Base-by-base conservation (phyloP, 495 filamentous ascomycete genomes). In the Aspergillus mulundensis region DNA sequence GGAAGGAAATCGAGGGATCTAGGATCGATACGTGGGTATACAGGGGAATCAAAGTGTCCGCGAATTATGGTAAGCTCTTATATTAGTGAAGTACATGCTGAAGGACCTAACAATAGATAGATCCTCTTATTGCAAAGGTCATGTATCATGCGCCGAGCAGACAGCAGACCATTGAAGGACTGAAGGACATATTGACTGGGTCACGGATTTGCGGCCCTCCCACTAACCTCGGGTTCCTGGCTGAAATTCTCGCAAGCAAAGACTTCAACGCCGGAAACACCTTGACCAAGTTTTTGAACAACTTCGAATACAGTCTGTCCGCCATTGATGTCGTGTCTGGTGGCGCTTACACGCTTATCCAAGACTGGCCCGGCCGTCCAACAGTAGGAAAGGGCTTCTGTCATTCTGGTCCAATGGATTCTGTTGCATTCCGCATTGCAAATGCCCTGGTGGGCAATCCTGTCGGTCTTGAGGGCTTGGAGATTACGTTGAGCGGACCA, bases 21-120 rank as follows among this genome's bases (percentile, higher is more conserved):
- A 73, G 84, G 30, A 77, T 86, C 39, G 84, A 87, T 60, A 85
- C 84, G 3, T 87, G 83, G 82, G 75, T 86, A 5, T 73, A 74
- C 34, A 76, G 73, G 1, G 84, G 83, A 11, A 75, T 76, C 11
- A 73, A 72, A 28, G 71, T 86, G 18, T 76, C 77, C 15, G 71
- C 82, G 40, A 70, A 78, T 58, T 85, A 84, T 56, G 79, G 73
- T 78, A 51, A 23, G 68, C 63, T 16, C 12, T 46, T 24, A 18
- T 18, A 43, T 18, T 16, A n/a, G 3, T 41, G 16, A 5, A 4
- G 1, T 1, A 24, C 36, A 5, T 39, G 15, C 23, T 7, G 11
- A 21, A 12, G 10, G 18, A 23, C 19, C 18, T 50, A 21, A 48
- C 53, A 56, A 30, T 59, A 15, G 12, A 43, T 38, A 77, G 81